phyloP scores from a whole-genome alignment of 768 basidiomycete genomes.

The Mrakia frigida region DNA sequence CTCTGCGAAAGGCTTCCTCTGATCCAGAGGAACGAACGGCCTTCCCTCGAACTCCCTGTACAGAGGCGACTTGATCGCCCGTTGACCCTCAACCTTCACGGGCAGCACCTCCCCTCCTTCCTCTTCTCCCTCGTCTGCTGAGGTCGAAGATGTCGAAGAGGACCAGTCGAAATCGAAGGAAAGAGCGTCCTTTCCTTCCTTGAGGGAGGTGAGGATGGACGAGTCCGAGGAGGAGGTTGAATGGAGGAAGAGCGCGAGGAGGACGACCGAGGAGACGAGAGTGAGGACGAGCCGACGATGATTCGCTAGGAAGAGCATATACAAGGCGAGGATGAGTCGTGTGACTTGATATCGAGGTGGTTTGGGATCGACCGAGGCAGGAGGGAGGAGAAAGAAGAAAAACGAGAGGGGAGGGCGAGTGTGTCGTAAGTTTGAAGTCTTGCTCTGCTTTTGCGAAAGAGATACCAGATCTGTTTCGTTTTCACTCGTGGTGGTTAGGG shows the following conservation, averaged over 20 bases:
- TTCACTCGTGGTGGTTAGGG: too few relatives aligned
- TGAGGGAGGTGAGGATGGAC: neutral
- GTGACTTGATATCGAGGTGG: too few relatives aligned
- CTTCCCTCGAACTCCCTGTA: neutral
- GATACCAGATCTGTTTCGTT: too few relatives aligned
- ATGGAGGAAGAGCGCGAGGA: too few relatives aligned
- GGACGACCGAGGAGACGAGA: neutral
- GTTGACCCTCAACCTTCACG: neutral
- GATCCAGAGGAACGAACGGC: neutral
- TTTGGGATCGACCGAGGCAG: too few relatives aligned
- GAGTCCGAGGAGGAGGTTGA: neutral
- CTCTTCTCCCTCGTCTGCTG: neutral
- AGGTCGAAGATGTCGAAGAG: neutral
- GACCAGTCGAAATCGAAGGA: constrained; percentile 13
- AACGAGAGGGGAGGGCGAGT: too few relatives aligned
- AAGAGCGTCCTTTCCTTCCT: neutral
- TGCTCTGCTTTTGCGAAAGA: too few relatives aligned
- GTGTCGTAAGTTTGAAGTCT: too few relatives aligned
- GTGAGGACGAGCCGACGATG: neutral
- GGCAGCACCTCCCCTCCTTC: neutral
- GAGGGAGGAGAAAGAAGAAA: too few relatives aligned
- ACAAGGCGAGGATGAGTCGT: neutral
- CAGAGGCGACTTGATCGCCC: neutral
- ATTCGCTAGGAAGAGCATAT: neutral
- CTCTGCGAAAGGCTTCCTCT: neutral